Evolutionary conservation across 768 basidiomycete species (phyloP).

Genomic region (Paxillus rubicundulus): DNA sequence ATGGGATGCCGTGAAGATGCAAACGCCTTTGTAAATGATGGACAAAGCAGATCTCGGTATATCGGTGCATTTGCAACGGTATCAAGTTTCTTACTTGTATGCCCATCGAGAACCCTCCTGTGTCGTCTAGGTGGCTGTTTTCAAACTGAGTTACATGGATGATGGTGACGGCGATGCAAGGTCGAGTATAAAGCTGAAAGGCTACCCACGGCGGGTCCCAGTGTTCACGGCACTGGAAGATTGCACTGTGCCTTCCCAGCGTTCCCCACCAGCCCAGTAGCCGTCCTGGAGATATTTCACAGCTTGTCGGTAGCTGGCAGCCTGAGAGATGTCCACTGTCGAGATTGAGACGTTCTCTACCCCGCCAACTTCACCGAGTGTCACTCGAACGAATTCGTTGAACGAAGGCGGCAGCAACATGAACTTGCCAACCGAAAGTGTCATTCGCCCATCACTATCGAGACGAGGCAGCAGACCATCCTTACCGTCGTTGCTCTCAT

Average conservation of each 20-base stretch:
- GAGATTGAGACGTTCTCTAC: conserved; percentile 44
- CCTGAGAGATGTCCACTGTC: conserved; percentile 29
- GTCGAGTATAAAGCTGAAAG: conserved; percentile 22
- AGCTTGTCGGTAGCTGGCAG: conserved; percentile 6
- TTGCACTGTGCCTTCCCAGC: conserved; percentile 9
- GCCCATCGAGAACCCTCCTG: conserved; percentile 1
- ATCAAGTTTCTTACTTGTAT: no score
- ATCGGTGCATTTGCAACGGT: background rate
- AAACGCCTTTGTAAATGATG: conserved; percentile 15
- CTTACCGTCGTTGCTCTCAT: conserved; percentile 17
- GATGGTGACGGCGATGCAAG: background rate
- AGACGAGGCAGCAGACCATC: conserved; percentile 34
- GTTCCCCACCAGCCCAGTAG: conserved; percentile 2
- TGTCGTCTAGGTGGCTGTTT: conserved; percentile 28
- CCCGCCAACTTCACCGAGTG: conserved; percentile 41
- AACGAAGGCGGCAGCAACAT: conserved; percentile 9
- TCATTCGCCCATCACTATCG: conserved; percentile 39
- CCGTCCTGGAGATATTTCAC: conserved; percentile 1
- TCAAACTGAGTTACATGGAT: conserved; percentile 9
- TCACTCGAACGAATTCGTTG: conserved; percentile 21
- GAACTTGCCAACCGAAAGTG: conserved; percentile 10
- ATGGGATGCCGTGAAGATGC: conserved; percentile 6
- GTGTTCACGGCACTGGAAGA: background rate
- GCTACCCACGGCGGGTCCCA: background rate
- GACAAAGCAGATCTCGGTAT: background rate